Conservation (phyloP, 164 flowering plant genomes). For the Warburgia ugandensis region DNA sequence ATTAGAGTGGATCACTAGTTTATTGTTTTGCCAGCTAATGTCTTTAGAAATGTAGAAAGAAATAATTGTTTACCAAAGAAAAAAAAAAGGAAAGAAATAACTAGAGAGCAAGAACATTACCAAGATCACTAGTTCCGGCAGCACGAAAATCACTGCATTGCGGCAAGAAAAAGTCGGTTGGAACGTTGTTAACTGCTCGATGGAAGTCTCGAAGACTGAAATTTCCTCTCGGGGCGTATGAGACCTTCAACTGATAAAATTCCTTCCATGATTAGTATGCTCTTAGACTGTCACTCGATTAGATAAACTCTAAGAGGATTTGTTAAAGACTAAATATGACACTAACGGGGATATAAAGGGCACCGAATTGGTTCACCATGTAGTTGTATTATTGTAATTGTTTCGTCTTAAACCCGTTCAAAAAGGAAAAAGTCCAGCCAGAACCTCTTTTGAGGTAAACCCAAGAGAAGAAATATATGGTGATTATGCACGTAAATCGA, state of each 20-base stretch:
- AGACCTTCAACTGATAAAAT: constrained; percentile 50
- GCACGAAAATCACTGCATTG: constrained; percentile 20
- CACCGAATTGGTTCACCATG: not conserved
- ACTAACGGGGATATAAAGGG: not conserved
- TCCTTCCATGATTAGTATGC: not conserved
- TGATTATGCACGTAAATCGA: too few species aligned
- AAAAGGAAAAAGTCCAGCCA: too few species aligned
- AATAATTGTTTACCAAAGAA: too few species aligned
- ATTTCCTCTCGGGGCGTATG: constrained; percentile 49
- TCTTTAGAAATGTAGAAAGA: not conserved
- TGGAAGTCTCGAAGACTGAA: constrained; percentile 80
- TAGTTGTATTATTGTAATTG: not conserved
- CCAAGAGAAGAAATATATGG: too few species aligned
- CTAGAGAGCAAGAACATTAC: constrained; percentile 14
- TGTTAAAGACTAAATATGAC: not conserved
- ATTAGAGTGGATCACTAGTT: too few species aligned
- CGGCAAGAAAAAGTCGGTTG: constrained; percentile 50
- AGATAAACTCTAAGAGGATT: not conserved
- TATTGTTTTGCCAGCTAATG: too few species aligned
- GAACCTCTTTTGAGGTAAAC: too few species aligned
- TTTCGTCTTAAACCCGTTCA: too few species aligned
- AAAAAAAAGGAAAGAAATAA: not conserved
- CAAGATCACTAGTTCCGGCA: constrained; percentile 14
- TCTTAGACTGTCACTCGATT: too few species aligned
- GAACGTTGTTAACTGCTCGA: constrained; percentile 66